Evolutionary conservation across 345 rosid species (phyloP), one percentile per base, ranked within the genome.

Genomic region (Populus alba): DNA sequence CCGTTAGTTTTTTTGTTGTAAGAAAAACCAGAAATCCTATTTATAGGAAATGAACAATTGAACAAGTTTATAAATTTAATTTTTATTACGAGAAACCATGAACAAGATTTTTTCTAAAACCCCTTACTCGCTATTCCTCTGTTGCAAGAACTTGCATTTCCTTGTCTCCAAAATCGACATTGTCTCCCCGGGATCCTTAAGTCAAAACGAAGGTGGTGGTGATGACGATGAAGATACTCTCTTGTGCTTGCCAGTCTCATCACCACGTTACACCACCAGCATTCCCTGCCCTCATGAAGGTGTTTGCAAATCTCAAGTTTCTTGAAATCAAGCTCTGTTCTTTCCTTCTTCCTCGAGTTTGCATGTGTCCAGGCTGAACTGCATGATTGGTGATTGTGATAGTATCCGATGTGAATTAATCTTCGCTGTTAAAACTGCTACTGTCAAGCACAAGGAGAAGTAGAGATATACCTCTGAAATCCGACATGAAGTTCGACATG

Each of bases 1-100:
- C 0, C 0, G 4, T 5, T 33, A 33, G 0, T 4, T 33, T 4
- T 0, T 33, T 0, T 33, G 5, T 33, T 33, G 0, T 33, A 4
- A 33, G 4, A 33, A 4, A 33, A 33, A 33, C n/a, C 5, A 33
- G 37, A 33, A 4, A 33, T 33, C 0, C 27, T 27, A 27, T 27
- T 27, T 27, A 27, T 33, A 33, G 13, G 45, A 41, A 41, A 9
- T 9, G 45, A 41, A 41, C 12, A 41, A 41, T 3, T 41, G 45
- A 41, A 41, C 45, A 41, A 11, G 45, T 10, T 41, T 12, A 41
- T 10, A 41, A 2, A 10, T 41, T 41, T 41, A 15, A 41, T 41
- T 41, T 41, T 41, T 12, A 41, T 11, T 10, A 41, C 15, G 45
- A 41, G 13, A 41, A 41, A 33, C 5, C 37, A 33, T 33, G 37